These are phyloP conservation scores for Ustilago cynodontis DNA, from an alignment of 1,284 basidiomycete genomes.

Conservation along the genomic window DNA sequence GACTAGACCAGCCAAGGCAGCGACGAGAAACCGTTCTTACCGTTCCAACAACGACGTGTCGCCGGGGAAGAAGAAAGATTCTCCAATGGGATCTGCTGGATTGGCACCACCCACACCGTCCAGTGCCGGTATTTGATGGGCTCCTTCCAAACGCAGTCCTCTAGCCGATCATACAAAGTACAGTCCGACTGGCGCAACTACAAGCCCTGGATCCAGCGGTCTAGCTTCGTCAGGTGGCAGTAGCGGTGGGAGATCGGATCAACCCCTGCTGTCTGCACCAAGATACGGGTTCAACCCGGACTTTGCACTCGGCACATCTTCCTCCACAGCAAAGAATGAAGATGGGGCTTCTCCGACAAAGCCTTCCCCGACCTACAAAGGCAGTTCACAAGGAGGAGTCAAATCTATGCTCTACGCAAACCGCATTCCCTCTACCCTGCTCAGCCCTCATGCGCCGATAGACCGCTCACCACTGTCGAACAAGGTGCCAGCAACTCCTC, in stretches of 20 bases:
- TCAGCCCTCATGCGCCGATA: slow-evolving; percentile 20
- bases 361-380: slow-evolving; percentile 27
- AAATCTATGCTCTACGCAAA: slow-evolving; percentile 29
- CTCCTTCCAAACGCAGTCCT: slow-evolving; percentile 19
- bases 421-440: slow-evolving; percentile 3
- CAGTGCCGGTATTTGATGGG: slow-evolving; percentile 2
- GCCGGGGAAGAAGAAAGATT: slow-evolving; percentile 16
- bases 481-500: background rate
- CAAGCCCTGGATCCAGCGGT: slow-evolving; percentile 8
- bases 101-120: background rate
- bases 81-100: slow-evolving; percentile 12
- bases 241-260: slow-evolving; percentile 24
- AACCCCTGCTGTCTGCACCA: slow-evolving; percentile 18
- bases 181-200: slow-evolving; percentile 2
- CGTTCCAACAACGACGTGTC: background rate
- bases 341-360: slow-evolving; percentile 16
- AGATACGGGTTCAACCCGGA: slow-evolving; percentile 38
- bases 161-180: background rate
- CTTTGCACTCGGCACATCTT: slow-evolving; percentile 15
- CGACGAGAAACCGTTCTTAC: background rate
- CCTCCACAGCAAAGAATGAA: background rate
- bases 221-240: background rate
- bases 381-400: slow-evolving; percentile 18
- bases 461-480: slow-evolving; percentile 4
- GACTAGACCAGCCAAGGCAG: slow-evolving; percentile 2